These are phyloP conservation scores for Metrosideros polymorpha DNA, from an alignment of 441 rosid species.

Conservation along the genomic window DNA sequence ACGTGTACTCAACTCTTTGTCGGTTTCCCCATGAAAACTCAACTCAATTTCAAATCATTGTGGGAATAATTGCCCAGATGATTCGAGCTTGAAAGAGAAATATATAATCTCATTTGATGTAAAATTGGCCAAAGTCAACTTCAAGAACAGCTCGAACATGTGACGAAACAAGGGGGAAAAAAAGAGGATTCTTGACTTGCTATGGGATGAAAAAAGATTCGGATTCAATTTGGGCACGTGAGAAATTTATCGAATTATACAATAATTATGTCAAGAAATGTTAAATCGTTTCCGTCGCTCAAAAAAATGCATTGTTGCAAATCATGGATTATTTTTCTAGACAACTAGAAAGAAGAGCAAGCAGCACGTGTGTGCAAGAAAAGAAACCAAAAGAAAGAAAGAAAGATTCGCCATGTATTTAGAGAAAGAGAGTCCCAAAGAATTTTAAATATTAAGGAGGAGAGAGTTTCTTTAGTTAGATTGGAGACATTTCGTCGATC, in stretches of 20 bases:
- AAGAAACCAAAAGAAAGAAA: not conserved
- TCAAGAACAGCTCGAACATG: not conserved
- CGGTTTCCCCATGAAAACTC: not conserved
- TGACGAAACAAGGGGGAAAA: not conserved
- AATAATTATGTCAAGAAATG: not conserved
- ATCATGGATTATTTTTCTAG: not conserved
- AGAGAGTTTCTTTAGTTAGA: not conserved
- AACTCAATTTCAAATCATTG: not conserved
- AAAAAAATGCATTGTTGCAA: not conserved
- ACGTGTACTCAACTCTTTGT: not conserved
- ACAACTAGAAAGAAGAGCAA: not conserved
- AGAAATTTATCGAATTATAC: not conserved
- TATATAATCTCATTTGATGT: not conserved
- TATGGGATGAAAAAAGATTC: not conserved
- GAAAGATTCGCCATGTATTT: not conserved
- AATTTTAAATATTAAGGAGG: not conserved
- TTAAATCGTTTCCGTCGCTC: fast-evolving
- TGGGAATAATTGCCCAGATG: not conserved
- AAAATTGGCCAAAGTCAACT: not conserved
- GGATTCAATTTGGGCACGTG: not conserved
- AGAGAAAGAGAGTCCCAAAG: not conserved
- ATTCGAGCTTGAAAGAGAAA: not conserved
- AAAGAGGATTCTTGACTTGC: not conserved
- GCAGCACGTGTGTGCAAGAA: not conserved
- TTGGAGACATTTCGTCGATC: too few species aligned